Percentiles rank a stretch among this genome's conserved stretches.
These are phyloP conservation scores for Coemansia sp. DNA, from an alignment of 192 early-diverging fungal species.

Conservation along the genomic window DNA sequence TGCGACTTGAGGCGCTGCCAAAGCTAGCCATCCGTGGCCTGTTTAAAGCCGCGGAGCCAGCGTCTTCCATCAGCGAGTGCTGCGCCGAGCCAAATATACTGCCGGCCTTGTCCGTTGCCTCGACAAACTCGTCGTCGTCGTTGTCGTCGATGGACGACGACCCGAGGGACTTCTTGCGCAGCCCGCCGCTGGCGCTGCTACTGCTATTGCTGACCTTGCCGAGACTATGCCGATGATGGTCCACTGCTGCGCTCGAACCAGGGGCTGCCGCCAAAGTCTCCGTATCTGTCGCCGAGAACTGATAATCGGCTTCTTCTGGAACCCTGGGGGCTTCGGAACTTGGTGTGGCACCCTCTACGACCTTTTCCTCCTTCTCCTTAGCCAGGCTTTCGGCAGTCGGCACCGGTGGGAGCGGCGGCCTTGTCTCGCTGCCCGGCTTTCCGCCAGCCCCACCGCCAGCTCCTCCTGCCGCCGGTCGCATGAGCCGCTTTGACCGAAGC, in stretches of 20 bases:
- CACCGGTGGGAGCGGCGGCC: background rate
- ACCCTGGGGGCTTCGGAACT: background rate
- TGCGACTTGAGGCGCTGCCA: background rate
- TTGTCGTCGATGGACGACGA: conserved; percentile 4
- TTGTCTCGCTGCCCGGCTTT: background rate
- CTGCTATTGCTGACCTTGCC: conserved; percentile 3
- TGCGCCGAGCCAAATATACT: background rate
- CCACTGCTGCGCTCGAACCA: background rate
- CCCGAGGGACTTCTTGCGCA: conserved; percentile 1
- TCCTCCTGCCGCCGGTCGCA: conserved; percentile 34
- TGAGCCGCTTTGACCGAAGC: conserved; percentile 47
- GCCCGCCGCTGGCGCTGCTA: background rate
- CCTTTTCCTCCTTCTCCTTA: background rate
- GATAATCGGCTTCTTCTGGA: conserved; percentile 8
- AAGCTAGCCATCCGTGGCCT: conserved; percentile 7
- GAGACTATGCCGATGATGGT: background rate
- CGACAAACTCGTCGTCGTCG: conserved; percentile 34
- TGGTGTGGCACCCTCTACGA: too few species aligned
- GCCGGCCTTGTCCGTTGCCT: conserved; percentile 20
- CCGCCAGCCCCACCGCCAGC: background rate
- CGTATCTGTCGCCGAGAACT: conserved; percentile 20
- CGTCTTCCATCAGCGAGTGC: background rate
- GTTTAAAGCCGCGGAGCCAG: background rate
- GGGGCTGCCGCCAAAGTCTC: conserved; percentile 15
- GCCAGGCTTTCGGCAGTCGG: background rate